phyloP scores from a whole-genome alignment of 1,139 yeast genomes.

The Hyphopichia buzzinii region DNA sequence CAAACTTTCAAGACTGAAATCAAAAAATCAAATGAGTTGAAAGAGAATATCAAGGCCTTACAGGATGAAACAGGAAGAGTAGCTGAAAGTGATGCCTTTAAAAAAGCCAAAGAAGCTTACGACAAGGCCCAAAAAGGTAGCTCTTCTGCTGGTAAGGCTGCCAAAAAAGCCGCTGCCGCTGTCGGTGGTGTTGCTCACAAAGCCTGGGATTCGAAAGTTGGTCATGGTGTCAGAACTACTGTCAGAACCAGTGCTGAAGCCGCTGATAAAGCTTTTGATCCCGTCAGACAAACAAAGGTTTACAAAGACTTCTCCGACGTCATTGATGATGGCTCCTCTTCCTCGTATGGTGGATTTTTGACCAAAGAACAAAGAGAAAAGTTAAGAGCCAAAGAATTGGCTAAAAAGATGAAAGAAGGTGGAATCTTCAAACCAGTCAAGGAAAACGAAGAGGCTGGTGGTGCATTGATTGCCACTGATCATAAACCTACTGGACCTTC shows the following conservation, averaged over 20 bases:
- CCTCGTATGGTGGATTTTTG: conserved; percentile 91
- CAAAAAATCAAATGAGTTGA: conserved; percentile 84
- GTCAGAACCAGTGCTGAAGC: conserved; percentile 78
- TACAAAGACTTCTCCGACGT: conserved; percentile 88
- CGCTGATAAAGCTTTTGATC: conserved; percentile 86
- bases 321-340: conserved; percentile 86
- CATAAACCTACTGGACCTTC: conserved; percentile 71
- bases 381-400: conserved; percentile 69
- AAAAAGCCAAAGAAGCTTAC: conserved; percentile 89
- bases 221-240: conserved; percentile 81
- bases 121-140: conserved; percentile 79
- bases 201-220: conserved; percentile 97
- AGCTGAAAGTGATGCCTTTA: conserved; percentile 92
- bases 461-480: conserved; percentile 78
- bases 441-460: conserved; percentile 85
- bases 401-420: conserved; percentile 48
- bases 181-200: conserved; percentile 86
- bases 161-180: conserved; percentile 88
- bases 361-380: conserved; percentile 76
- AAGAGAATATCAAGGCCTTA: conserved; percentile 88
- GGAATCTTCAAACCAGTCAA: conserved; percentile 62
- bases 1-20: conserved; percentile 92
- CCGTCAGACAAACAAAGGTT: conserved; percentile 86
- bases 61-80: conserved; percentile 96
- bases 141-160: conserved; percentile 80